A percentile compares a stretch with the other conserved stretches of the same genome.
phyloP scores from a whole-genome alignment of 345 rosid species.

The Microcos paniculata region DNA sequence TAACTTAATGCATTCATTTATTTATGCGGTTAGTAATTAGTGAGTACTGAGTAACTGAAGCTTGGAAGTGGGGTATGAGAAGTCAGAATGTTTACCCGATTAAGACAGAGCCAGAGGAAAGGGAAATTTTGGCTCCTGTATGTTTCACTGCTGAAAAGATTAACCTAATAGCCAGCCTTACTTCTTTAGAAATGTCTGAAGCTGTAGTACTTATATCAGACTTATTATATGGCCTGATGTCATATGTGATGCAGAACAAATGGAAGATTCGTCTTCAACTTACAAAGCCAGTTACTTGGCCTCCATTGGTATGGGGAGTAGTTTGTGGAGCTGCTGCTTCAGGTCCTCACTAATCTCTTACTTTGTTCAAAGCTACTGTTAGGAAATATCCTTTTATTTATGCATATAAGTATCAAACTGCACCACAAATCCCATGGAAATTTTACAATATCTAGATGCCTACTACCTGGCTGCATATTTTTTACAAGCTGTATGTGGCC shows the following conservation, averaged over 20 bases:
- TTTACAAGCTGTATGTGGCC: not conserved
- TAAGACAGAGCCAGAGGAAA: not conserved
- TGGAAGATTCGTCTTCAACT: conserved; percentile 99
- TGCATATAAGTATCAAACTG: not conserved
- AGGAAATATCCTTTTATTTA: not conserved
- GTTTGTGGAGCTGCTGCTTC: conserved; percentile 99
- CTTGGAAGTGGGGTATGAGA: not conserved
- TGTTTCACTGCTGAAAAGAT: not conserved
- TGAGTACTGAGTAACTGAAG: not conserved
- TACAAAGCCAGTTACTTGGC: conserved; percentile 98
- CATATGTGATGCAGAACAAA: conserved; percentile 59
- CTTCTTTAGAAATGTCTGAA: not conserved
- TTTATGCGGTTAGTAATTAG: not conserved
- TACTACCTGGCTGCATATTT: not conserved
- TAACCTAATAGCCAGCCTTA: not conserved
- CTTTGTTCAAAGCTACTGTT: not conserved
- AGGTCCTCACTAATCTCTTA: conserved; percentile 41
- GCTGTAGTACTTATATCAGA: not conserved
- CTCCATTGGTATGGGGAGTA: conserved; percentile 94
- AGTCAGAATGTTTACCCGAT: not conserved
- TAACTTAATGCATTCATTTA: not conserved
- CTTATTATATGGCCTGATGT: not conserved
- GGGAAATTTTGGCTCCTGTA: not conserved
- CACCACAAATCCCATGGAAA: not conserved
- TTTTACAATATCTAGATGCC: not conserved